phyloP scores from a whole-genome alignment of 192 early-diverging fungal species.

The Jimgerdemannia lactiflua region DNA sequence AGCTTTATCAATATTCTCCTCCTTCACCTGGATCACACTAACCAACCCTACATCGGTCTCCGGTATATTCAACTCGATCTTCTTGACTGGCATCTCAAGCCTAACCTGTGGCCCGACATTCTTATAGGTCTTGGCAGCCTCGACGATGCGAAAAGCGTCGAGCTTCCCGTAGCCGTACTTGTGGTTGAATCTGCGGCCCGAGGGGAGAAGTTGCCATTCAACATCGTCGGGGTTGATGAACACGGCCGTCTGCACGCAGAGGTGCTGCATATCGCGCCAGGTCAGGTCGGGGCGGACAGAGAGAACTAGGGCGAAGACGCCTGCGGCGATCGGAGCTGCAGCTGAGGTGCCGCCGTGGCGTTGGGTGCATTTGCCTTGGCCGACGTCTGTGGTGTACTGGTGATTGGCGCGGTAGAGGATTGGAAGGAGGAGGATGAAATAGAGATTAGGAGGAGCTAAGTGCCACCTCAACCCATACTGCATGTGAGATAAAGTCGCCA shows the following conservation, averaged over 20 bases:
- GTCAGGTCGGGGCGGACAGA: conserved; percentile 86
- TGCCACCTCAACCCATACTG: too few relatives aligned
- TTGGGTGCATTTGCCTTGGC: conserved; percentile 67
- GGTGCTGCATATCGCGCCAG: conserved; percentile 93
- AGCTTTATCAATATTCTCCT: conserved; percentile 39
- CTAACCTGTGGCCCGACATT: conserved; percentile 65
- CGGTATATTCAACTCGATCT: conserved; percentile 51
- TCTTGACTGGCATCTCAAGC: conserved; percentile 38
- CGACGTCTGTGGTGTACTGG: conserved; percentile 86
- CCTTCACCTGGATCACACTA: conserved; percentile 40
- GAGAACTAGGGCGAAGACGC: conserved; percentile 85
- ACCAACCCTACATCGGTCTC: conserved; percentile 36
- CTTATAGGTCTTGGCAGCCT: conserved; percentile 65
- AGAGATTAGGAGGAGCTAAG: too few relatives aligned
- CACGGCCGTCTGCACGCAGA: conserved; percentile 75
- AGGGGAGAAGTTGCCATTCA: conserved; percentile 70
- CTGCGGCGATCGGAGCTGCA: conserved; percentile 91
- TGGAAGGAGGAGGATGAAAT: not conserved
- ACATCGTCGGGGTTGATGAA: conserved; percentile 65
- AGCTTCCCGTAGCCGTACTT: conserved; percentile 93
- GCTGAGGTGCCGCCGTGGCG: conserved; percentile 93
- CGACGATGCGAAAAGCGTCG: conserved; percentile 80
- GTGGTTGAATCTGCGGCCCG: conserved; percentile 82
- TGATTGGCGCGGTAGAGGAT: not conserved
- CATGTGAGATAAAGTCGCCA: too few relatives aligned